Evolutionary conservation across 139 green algal genomes (phyloP), one percentile per base, ranked within the genome.

Genomic region (Nannochloris sp.): DNA sequence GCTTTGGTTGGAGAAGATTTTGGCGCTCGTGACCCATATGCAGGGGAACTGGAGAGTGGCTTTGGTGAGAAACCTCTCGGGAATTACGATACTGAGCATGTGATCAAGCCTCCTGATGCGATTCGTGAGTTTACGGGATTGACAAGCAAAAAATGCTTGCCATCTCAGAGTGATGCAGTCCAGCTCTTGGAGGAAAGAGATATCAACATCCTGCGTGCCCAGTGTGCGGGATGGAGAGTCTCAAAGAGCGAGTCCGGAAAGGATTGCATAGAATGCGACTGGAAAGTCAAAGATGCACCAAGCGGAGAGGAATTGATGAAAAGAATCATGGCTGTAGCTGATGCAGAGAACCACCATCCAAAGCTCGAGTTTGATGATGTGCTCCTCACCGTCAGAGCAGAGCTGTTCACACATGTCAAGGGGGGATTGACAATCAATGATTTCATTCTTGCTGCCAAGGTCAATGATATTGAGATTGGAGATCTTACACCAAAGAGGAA

Each of bases 381-480:
- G 15, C 75, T 83, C 46, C 51, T 83, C 10, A 64, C 72, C 25
- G 72, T 90, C 2, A 36, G 58, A 3, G 82, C 79, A 14, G 69
- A 87, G 63, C 64, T 95, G 15, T 65, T 59, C 27, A 92, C 83
- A 14, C 50, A 78, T 50, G 69, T 74, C 31, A 19, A 57, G 71
- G 87, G 83, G 46, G 89, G 89, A 10, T 68, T 96, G n/a, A 95
- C 86, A 4, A 79, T 89, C 67, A 95, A 94, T 67, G 89, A 96
- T 73, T 96, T 96, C 73, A 91, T 96, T 66, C 57, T 96, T 48
- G 89, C 89, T 0, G 75, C 81, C 18, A 83, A 88, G 68, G 76
- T 94, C 60, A 89, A 91, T 73, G 65, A 83, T 14, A 27, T 91
- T 1, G 71, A 88, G 18, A 1, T 91, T 4, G 49, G 46, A 7